These are phyloP conservation scores for Saccharomyces hybrid DNA, from an alignment of 1,139 yeast species.

Conservation along the genomic window DNA sequence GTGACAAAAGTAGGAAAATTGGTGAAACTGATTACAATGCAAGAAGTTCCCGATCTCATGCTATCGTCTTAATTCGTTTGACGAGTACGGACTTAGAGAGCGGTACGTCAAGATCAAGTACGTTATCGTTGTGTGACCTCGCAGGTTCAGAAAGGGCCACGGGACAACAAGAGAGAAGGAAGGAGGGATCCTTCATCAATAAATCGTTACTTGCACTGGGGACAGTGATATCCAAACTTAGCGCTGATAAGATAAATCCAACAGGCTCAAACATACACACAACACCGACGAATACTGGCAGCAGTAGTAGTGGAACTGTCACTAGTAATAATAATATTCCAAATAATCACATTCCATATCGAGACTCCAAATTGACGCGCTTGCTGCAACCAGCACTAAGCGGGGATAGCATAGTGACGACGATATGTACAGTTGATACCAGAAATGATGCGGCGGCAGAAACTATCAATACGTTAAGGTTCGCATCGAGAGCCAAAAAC, in stretches of 20 bases:
- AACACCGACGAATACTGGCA: constrained; percentile 20
- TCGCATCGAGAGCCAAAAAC: constrained; percentile 91
- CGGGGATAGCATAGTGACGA: constrained; percentile 79
- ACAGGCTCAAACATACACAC: neutral
- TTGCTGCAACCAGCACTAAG: constrained; percentile 85
- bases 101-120: constrained; percentile 45
- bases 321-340: constrained; percentile 8
- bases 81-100: constrained; percentile 38
- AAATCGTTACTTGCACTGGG: constrained; percentile 83
- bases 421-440: constrained; percentile 74
- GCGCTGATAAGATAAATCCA: constrained; percentile 33
- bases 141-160: constrained; percentile 96
- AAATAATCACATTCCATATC: constrained; percentile 66
- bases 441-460: constrained; percentile 56
- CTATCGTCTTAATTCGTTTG: constrained; percentile 69
- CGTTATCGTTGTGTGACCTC: constrained; percentile 82
- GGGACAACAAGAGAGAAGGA: constrained; percentile 66
- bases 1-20: constrained; percentile 71
- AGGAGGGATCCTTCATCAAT: constrained; percentile 89
- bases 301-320: constrained; percentile 9
- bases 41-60: constrained; percentile 86
- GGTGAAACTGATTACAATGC: constrained; percentile 83
- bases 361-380: constrained; percentile 88
- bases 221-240: constrained; percentile 76
- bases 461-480: constrained; percentile 78